phyloP scores from a whole-genome alignment of 345 rosid species.

The Iberis pinnata region DNA sequence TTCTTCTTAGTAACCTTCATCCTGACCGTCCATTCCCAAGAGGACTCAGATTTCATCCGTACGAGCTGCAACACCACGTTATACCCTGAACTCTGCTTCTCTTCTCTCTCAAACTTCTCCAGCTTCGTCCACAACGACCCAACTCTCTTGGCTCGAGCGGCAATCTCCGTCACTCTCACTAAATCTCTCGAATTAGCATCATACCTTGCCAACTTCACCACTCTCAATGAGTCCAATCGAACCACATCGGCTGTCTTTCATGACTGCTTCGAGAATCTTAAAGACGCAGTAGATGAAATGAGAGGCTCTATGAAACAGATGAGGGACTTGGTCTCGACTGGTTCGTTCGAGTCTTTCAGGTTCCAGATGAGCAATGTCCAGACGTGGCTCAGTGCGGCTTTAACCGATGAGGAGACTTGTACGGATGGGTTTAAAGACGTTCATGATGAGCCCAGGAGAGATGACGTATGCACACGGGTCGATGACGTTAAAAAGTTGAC shows the following conservation, averaged over 20 bases:
- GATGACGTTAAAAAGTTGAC: constrained; percentile 57
- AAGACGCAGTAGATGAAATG: constrained; percentile 81
- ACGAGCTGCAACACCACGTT: constrained; percentile 61
- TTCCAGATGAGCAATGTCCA: constrained; percentile 83
- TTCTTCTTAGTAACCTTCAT: constrained; percentile 20
- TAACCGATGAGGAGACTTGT: constrained; percentile 86
- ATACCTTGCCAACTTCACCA: constrained; percentile 53
- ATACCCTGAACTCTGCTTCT: constrained; percentile 72
- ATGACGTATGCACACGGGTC: constrained; percentile 44
- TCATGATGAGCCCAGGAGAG: constrained; percentile 41
- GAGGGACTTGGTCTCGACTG: constrained; percentile 38
- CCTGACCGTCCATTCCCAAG: constrained; percentile 28
- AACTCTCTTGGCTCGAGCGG: constrained; percentile 56
- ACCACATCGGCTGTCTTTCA: constrained; percentile 49
- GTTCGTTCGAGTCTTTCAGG: constrained; percentile 40
- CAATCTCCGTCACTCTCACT: constrained; percentile 51
- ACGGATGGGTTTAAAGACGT: constrained; percentile 71
- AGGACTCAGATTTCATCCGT: constrained; percentile 55
- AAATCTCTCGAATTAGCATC: constrained; percentile 40
- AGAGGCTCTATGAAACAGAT: constrained; percentile 76
- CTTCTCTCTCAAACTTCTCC: constrained; percentile 57
- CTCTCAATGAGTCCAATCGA: constrained; percentile 24
- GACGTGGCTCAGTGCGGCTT: constrained; percentile 94
- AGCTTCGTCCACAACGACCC: constrained; percentile 42
- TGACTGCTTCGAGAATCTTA: constrained; percentile 77